Base-by-base conservation (phyloP, 1,284 basidiomycete genomes). In the Farysia itapuensis region DNA sequence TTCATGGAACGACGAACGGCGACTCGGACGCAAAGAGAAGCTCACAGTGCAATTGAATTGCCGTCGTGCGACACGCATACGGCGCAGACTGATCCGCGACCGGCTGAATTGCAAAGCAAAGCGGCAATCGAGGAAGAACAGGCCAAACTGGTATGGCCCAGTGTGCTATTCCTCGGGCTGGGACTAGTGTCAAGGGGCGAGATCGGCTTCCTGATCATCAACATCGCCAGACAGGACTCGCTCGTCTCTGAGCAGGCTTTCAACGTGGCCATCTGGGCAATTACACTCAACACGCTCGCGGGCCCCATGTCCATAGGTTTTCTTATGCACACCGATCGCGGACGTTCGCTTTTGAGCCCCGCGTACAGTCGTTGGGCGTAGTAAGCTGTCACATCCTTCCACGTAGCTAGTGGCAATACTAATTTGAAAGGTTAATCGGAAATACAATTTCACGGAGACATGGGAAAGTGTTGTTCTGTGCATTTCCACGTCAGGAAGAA, bases 181-280 rank as follows among this genome's bases (percentile, higher is more conserved):
- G 80, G 81, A 0, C 81, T 83, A 74, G 79, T 82, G 33, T 80
- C 82, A 1, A 77, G 82, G 4, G 82, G 83, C 4, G 82, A 83
- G 64, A 82, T 83, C 25, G 82, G 82, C 0, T 77, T 82, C 16
- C 48, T 39, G 15, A 39, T 63, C 43, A 42, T 63, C 23, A 63
- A 57, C 37, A 39, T 59, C 22, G 48, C 56, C 23, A 41, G 26
- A 12, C 48, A 54, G 15, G 45, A 37, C 5, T 40, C 35, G 4
- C 39, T 64, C 1, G 13, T 64, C 4, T 24, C 31, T 18, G 16
- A 39, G 15, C 39, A 58, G 29, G 60, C 64, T 1, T 66, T 66
- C 46, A 48, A 58, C 14, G 60, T 63, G 11, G 64, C 20, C 5
- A 46, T 46, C 22, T 66, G 64, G 64, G 56, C 59, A 5, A 66